phyloP scores from a whole-genome alignment of 225 moss, liverwort and hornwort genomes.

The Takakia lepidozioides region DNA sequence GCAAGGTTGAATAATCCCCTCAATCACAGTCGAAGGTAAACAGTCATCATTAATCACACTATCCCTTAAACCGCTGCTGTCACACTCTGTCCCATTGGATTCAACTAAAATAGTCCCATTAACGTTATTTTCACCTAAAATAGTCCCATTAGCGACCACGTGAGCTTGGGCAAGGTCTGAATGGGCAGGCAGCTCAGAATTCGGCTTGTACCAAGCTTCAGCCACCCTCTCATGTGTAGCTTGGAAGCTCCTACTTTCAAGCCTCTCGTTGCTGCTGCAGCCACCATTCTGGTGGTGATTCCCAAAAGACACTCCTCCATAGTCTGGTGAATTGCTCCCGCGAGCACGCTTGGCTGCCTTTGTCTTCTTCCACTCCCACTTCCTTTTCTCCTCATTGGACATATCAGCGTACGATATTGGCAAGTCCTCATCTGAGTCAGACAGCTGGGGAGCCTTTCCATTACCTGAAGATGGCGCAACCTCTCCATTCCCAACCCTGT shows the following conservation, averaged over 20 bases:
- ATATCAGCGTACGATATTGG: slow-evolving; percentile 6
- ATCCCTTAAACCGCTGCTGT: no score
- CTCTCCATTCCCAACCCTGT: slow-evolving; percentile 23
- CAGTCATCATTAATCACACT: no score
- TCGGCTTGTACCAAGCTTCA: no score
- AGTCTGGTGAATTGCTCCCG: slow-evolving; percentile 35
- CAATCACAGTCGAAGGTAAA: no score
- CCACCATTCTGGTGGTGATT: slow-evolving; percentile 8
- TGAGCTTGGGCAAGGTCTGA: not conserved
- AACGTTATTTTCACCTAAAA: no score
- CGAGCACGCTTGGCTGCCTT: slow-evolving; percentile 69
- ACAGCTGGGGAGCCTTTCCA: slow-evolving; percentile 13
- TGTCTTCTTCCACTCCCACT: slow-evolving; percentile 87
- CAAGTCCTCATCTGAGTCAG: slow-evolving; percentile 33
- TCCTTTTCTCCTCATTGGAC: slow-evolving; percentile 25
- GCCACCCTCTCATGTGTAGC: no score
- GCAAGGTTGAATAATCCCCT: no score
- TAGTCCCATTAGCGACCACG: not conserved
- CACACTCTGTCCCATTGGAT: no score
- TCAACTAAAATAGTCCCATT: no score
- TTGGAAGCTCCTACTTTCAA: no score
- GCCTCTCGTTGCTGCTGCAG: no score
- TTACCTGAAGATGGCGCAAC: slow-evolving; percentile 13
- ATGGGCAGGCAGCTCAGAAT: no score
- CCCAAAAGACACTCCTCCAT: slow-evolving; percentile 3